phyloP scores from a whole-genome alignment of 1,139 yeast species.

The Saccharomycopsis hybrid region DNA sequence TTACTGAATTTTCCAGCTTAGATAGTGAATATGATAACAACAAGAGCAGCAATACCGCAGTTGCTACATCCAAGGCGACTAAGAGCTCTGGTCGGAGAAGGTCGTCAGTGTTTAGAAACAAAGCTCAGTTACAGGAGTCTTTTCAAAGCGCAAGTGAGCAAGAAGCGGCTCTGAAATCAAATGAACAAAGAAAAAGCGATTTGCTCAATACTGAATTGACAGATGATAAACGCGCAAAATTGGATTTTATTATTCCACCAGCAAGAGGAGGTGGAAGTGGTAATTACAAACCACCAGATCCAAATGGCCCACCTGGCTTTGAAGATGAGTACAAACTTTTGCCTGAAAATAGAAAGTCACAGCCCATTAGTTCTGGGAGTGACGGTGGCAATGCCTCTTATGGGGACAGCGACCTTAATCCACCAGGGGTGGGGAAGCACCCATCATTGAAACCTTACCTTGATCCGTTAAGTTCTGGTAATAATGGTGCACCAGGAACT shows the following conservation, averaged over 20 bases:
- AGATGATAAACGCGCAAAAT: neutral
- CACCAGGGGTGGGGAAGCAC: conserved; percentile 14
- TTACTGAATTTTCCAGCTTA: neutral
- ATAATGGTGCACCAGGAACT: neutral
- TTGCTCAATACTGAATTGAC: neutral
- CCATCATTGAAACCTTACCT: conserved; percentile 15
- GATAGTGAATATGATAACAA: too few relatives aligned
- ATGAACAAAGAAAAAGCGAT: neutral
- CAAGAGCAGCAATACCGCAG: too few relatives aligned
- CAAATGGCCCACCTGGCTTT: conserved; percentile 21
- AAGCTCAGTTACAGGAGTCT: neutral
- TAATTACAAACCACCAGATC: conserved; percentile 3
- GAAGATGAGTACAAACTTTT: conserved; percentile 20
- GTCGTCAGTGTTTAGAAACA: neutral
- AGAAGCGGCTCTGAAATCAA: too few relatives aligned
- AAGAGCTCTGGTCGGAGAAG: too few relatives aligned
- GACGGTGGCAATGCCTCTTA: neutral
- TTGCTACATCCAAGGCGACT: too few relatives aligned
- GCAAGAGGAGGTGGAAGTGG: neutral
- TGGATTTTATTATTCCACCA: neutral
- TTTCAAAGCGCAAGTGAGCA: too few relatives aligned
- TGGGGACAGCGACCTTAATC: conserved; percentile 17
- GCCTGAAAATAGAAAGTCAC: conserved; percentile 4
- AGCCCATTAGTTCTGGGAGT: neutral
- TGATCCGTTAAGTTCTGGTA: conserved; percentile 14